Evolutionary conservation across 179 eudicot genomes (phyloP).

Genomic region (Silene noctiflora): DNA sequence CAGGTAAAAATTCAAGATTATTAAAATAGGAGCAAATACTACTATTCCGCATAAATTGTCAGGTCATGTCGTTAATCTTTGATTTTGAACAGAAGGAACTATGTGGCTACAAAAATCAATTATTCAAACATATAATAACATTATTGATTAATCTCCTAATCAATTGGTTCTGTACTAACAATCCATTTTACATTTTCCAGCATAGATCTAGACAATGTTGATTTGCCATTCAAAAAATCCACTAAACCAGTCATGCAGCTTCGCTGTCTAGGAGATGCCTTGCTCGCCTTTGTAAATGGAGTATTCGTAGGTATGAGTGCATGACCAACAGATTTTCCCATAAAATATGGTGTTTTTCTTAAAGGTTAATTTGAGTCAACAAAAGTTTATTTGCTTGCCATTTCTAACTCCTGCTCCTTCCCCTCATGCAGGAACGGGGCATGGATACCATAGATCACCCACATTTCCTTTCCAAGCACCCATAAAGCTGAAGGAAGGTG

Average conservation of each 20-base stretch:
- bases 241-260: conserved; percentile 57
- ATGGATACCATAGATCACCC: conserved; percentile 65
- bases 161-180: neutral
- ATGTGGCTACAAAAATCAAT: neutral
- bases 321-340: neutral
- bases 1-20: conserved; percentile 39
- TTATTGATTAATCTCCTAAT: neutral
- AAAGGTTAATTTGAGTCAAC: neutral
- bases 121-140: neutral
- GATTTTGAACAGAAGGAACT: neutral
- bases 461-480: conserved; percentile 47
- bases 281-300: conserved; percentile 73
- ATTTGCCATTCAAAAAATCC: conserved; percentile 66
- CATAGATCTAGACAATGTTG: conserved; percentile 46
- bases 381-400: neutral
- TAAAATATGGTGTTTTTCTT: neutral
- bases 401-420: neutral
- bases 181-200: conserved; percentile 30
- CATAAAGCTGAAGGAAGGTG: conserved; percentile 51
- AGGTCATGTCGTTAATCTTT: neutral
- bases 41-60: neutral
- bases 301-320: conserved; percentile 54
- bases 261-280: conserved; percentile 67
- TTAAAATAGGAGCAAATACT: neutral
- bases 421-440: conserved; percentile 44